Conservation (phyloP, 208 protist genomes). For the Tritrichomonas foetus region DNA sequence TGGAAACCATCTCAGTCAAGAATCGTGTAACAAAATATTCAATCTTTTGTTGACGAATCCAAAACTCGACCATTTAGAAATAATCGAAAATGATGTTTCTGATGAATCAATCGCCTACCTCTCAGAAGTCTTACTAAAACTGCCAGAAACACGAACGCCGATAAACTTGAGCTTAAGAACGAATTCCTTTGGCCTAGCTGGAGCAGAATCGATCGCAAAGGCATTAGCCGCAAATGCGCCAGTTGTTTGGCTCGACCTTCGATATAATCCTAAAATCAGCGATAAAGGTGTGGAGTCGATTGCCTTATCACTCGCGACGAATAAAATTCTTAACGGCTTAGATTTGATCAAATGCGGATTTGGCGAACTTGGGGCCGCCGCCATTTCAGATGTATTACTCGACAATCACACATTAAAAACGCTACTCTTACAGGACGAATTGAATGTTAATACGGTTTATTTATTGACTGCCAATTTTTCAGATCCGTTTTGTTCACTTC, state of each 20-base stretch:
- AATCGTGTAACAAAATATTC: not conserved
- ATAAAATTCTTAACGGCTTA: not conserved
- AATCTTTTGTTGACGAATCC: not conserved
- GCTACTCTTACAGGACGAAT: not conserved
- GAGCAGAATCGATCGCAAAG: not conserved
- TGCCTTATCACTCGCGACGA: not conserved
- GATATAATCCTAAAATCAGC: not conserved
- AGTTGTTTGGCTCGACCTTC: not conserved
- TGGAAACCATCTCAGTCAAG: not conserved
- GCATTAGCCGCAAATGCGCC: not conserved
- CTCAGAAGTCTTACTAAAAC: not conserved
- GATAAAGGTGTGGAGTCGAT: not conserved
- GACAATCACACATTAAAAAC: not conserved
- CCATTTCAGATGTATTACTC: not conserved
- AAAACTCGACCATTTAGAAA: not conserved
- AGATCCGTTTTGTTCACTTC: not conserved
- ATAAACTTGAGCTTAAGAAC: not conserved
- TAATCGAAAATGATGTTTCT: not conserved
- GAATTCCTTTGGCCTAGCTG: not conserved
- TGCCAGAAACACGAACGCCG: not conserved
- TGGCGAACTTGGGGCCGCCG: not conserved
- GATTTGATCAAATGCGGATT: slow-evolving; percentile 29
- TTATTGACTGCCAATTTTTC: not conserved
- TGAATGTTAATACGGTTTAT: not conserved
- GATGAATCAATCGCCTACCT: not conserved